A percentile compares a stretch with the other conserved stretches of the same genome.
Conservation (phyloP, 164 flowering plant genomes). For the Umbellularia californica region DNA sequence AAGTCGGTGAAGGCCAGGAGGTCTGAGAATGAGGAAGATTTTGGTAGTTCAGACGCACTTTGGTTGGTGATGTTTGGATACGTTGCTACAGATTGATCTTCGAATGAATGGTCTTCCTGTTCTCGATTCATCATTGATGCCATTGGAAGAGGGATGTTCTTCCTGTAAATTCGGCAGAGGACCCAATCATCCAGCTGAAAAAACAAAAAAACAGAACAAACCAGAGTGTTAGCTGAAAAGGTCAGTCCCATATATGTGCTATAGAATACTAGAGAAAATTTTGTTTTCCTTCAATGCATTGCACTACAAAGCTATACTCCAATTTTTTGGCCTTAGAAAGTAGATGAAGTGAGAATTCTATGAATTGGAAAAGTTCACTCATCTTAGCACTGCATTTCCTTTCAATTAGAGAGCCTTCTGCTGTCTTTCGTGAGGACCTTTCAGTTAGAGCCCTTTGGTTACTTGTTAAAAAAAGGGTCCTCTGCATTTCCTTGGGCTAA, state of each 20-base stretch:
- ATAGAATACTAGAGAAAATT: not conserved
- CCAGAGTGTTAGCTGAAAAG: not conserved
- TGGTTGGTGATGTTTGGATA: not conserved
- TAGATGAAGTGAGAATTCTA: too few relatives aligned
- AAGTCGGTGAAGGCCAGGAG: constrained; percentile 10
- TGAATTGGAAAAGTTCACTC: too few relatives aligned
- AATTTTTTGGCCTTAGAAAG: too few relatives aligned
- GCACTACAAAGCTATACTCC: not conserved
- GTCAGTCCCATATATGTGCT: not conserved
- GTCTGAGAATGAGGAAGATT: constrained; percentile 16
- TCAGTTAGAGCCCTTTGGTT: too few relatives aligned
- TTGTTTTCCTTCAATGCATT: not conserved
- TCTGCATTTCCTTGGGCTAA: too few relatives aligned
- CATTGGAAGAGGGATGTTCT: constrained; percentile 13
- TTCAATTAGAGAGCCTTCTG: too few relatives aligned
- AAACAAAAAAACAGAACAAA: not conserved
- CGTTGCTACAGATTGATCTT: not conserved
- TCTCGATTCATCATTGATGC: not conserved
- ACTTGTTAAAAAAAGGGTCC: too few relatives aligned
- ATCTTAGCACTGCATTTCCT: too few relatives aligned
- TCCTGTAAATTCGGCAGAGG: constrained; percentile 50
- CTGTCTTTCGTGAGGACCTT: too few relatives aligned
- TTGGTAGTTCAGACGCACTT: not conserved
- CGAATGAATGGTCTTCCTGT: not conserved
- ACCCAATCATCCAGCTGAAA: constrained; percentile 40